Evolutionary conservation across 768 basidiomycete species (phyloP).

Genomic region (Trametes coccinea): DNA sequence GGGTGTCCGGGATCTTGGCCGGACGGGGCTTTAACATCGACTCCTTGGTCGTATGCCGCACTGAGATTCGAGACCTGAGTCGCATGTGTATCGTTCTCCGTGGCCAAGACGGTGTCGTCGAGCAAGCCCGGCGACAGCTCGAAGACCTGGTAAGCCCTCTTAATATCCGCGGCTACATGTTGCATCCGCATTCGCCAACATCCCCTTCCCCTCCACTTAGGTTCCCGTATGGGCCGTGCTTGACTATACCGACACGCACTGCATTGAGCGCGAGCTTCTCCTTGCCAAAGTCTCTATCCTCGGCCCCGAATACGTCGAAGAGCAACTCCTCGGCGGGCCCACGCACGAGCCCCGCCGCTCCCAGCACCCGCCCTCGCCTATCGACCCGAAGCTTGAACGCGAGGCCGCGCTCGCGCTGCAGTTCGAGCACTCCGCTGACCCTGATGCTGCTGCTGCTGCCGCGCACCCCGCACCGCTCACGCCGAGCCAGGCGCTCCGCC

Average conservation of each 20-base stretch:
- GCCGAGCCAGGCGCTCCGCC: constrained; percentile 80
- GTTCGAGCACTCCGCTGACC: constrained; percentile 63
- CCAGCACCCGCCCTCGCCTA: constrained; percentile 16
- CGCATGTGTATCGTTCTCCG: constrained; percentile 97
- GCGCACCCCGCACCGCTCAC: constrained; percentile 37
- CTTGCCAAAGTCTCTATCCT: constrained; percentile 97
- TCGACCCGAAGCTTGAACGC: constrained; percentile 59
- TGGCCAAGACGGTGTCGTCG: constrained; percentile 97
- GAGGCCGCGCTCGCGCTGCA: constrained; percentile 74
- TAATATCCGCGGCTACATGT: neutral
- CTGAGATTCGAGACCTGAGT: constrained; percentile 94
- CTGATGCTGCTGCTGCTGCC: constrained; percentile 25
- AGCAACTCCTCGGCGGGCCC: constrained; percentile 84
- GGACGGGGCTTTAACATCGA: constrained; percentile 99
- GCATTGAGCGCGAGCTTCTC: constrained; percentile 90
- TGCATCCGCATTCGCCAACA: neutral
- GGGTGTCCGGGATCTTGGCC: constrained; percentile 96
- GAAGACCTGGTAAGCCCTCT: constrained; percentile 80
- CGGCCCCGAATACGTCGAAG: constrained; percentile 94
- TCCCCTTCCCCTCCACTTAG: constrained; percentile 40
- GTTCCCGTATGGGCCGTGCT: constrained; percentile 99
- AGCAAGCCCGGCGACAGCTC: constrained; percentile 93
- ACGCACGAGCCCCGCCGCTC: constrained; percentile 70
- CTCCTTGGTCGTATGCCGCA: constrained; percentile 96
- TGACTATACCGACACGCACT: constrained; percentile 92